Base-by-base conservation (phyloP, 2,329 filamentous ascomycete species). In the Beauveria caledonica region DNA sequence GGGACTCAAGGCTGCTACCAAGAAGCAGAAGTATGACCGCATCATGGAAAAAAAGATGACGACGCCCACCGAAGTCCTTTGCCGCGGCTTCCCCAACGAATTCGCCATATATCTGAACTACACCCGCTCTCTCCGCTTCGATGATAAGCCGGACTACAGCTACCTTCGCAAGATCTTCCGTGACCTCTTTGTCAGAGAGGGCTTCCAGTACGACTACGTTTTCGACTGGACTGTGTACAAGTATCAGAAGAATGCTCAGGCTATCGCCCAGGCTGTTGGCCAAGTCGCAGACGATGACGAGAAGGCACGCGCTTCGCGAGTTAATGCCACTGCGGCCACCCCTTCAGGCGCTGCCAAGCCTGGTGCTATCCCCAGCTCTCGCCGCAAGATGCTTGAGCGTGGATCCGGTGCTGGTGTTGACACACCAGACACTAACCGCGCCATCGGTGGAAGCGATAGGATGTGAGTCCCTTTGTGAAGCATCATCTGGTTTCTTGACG, bases 41-140 rank as follows among this genome's bases (percentile, higher is more conserved):
- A 99, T 99, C 80, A 97, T 97, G 93, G 94, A 99, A 84, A 99
- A 99, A 88, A 99, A 99, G 90, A 97, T 97, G 94, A 99, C 94
- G 15, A 99, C 94, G 3, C 92, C 94, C 9, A 97, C 93, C 68
- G 93, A 99, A 78, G 92, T 97, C 53, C 90, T 99, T 54, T 99
- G 94, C 87, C 92, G 93, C 75, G 94, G 94, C 67, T 97, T 99
- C 82, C 94, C 94, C 69, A 97, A 97, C 77, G 94, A 99, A 80
- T 99, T 99, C 70, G 92, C 93, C 80, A 97, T 97, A 77, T 99
- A 99, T 77, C 85, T 99, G 57, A 97, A 97, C 87, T 97, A 99
- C 83, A 97, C 93, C 58, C 90, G 94, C 64, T 97, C 92, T 61
- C 90, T 99, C 67, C 92, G 94, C 69, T 99, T 99, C 78, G 94